Evolutionary conservation across 495 filamentous ascomycete genomes (phyloP), one percentile per base, ranked within the genome.

Genomic region (Bathelium albidoporum): DNA sequence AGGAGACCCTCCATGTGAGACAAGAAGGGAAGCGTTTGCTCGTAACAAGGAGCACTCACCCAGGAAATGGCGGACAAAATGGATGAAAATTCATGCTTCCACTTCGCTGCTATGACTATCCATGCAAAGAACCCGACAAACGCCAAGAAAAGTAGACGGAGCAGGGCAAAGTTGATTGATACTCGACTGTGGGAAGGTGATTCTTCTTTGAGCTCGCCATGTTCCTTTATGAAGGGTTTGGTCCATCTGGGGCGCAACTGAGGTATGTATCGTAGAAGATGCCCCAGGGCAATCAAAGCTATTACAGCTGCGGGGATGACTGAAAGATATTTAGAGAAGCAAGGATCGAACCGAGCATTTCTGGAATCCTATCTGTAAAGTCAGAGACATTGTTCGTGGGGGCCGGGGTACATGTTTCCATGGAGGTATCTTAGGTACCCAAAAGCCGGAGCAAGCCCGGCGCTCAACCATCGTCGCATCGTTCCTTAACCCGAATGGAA

Each of bases 141-240:
- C 29, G 49, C 29, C 2, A 24, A 55, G 49, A 29, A 26, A 1
- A 65, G 36, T 11, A 70, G 12, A 24, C 63, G 11, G 0, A 24
- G 36, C 12, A 66, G 55, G 59, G 58, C 43, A 14, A 28, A 4
- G 1, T 43, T 41, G 29, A 41, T 60, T 11, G 49, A 7, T n/a
- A 26, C 63, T 49, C 53, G 62, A 26, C 60, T 26, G 20, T 58
- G 39, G 29, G 2, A 28, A 62, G 1, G 2, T 39, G n/a, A 24
- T 62, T 62, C 41, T 66, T 59, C 26, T 32, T 29, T 12, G 7
- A 5, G 4, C 29, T 43, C n/a, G 20, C n/a, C 5, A 29, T 49
- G 18, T 32, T 70, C 68, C 31, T 70, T 44, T 1, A 70, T 62
- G 28, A 70, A 70, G 18, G 68, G 68, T 34, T 24, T 22, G 0